Evolutionary conservation across 2,329 filamentous ascomycete genomes (phyloP).

Genomic region (Phialophora expanda): DNA sequence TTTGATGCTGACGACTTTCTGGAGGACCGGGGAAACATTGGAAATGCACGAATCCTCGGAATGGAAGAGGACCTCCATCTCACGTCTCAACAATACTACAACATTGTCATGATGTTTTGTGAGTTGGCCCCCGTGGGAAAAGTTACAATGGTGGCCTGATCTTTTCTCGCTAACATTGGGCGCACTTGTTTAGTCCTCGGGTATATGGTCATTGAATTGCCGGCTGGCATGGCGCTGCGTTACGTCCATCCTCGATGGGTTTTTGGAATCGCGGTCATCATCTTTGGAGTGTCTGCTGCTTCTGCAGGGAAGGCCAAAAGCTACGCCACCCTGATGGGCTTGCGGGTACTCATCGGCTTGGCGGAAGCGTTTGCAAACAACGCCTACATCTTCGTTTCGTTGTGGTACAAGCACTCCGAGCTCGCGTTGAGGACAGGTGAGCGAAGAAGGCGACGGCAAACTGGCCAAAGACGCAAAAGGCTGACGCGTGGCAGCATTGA

Average conservation of each 20-base stretch:
- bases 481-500: conserved; percentile 58
- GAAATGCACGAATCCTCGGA: conserved; percentile 26
- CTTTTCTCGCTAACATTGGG: background rate
- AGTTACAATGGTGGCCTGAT: no score
- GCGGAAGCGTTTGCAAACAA: conserved; percentile 18
- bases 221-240: conserved; percentile 9
- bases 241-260: conserved; percentile 7
- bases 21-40: conserved; percentile 28
- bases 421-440: conserved; percentile 14
- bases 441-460: no score
- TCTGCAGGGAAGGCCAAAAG: background rate
- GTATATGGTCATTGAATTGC: conserved; percentile 27
- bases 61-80: conserved; percentile 25
- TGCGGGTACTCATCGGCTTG: conserved; percentile 23
- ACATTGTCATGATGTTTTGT: conserved; percentile 30
- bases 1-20: conserved; percentile 4
- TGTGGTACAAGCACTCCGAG: conserved; percentile 25
- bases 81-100: conserved; percentile 22
- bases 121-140: background rate
- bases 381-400: conserved; percentile 10
- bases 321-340: conserved; percentile 20
- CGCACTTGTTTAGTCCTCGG: conserved; percentile 13
- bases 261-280: conserved; percentile 2
- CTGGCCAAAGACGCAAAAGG: no score
- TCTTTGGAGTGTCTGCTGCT: conserved; percentile 17